Base-by-base conservation (phyloP, 2,329 filamentous ascomycete species). In the Dryadomyces quercivorus region DNA sequence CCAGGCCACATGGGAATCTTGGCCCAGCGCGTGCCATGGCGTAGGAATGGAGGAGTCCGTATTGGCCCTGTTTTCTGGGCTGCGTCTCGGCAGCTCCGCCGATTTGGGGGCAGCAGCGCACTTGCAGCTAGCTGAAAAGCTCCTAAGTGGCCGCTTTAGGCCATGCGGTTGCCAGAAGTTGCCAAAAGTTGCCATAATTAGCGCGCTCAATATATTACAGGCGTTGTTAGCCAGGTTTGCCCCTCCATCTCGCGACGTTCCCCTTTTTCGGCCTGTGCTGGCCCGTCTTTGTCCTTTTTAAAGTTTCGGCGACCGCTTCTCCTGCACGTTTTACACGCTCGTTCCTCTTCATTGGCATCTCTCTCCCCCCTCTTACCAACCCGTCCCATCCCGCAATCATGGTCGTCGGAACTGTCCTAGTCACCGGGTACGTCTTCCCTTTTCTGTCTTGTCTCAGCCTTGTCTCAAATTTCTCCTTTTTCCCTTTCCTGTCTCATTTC, bases 381-480 rank as follows among this genome's bases (percentile, higher is more conserved):
- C 26, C 46, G 56, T 8, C 8, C n/a, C n/a, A 53, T 6, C 44
- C 26, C 36, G 36, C 36, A 16, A 74, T 60, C 60, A 94, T 94
- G 88, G 72, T 85, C 69, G 79, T 87, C 62, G 88, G 89, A 75
- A 93, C 90, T 59, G 88, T 95, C 67, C 81, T 96, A 66, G 83
- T 96, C 68, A 91, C 91, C 65, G 91, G 91, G 91, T 95, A 83
- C 75, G 83, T 63, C 42, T 44, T 20, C 48, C 34, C 36, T 21
- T 50, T 34, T 10, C 38, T 22, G 9, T 15, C 18, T 2, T n/a
- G 26, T 31, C 26, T 31, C 26, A 31, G 26, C 26, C 26, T 31
- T 31, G 26, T 31, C 26, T 31, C 26, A 31, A 31, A 31, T 31
- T 8, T 13, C 2, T 6, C 12, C 20, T 26, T 2, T 49, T n/a